Evolutionary conservation across 768 basidiomycete species (phyloP), one percentile per base, ranked within the genome.

Genomic region (Cystobasidium tubakii): DNA sequence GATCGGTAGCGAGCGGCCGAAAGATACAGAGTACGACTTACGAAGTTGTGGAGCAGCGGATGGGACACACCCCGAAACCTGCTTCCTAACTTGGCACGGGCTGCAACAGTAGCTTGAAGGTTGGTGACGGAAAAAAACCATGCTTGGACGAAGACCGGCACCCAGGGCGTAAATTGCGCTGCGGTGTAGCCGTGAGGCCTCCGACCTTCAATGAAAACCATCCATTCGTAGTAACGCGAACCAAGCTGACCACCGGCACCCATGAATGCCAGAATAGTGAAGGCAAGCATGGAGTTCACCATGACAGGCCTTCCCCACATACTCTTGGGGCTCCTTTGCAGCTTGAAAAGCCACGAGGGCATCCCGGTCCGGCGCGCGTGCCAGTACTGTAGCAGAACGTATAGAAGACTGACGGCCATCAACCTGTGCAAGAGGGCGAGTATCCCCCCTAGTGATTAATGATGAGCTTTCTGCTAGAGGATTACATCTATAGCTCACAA

Each of bases 51-150:
- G 7, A 50, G 46, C 15, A 21, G 10, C 7, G 46, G 46, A n/a
- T 50, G 12, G 3, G 46, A 17, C 7, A 50, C 21, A 3, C 46
- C 46, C 10, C 46, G 12, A n/a, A 50, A 50, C 46, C 46, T 15
- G n/a, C 46, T 50, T 50, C 46, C 46, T n/a, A 50, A 19, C n/a
- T 50, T 50, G n/a, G 15, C 46, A 19, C 63, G 29, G 13, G 63
- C 63, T 39, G 31, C 43, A 6, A 65, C 21, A 25, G 63, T 65
- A 17, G 63, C 63, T 9, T 65, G 31, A 27, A 65, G 39, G 23
- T 65, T 65, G 31, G 34, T 65, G 33, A 65, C 13, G 17, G 63
- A 39, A 23, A 65, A 65, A 43, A 42, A 27, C 63, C 63, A 65
- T 27, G 63, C 63, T 42, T 65, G 63, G 23, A 65, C 39, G 19